phyloP scores from a whole-genome alignment of 768 basidiomycete genomes.

The Gelatoporia subvermispora region DNA sequence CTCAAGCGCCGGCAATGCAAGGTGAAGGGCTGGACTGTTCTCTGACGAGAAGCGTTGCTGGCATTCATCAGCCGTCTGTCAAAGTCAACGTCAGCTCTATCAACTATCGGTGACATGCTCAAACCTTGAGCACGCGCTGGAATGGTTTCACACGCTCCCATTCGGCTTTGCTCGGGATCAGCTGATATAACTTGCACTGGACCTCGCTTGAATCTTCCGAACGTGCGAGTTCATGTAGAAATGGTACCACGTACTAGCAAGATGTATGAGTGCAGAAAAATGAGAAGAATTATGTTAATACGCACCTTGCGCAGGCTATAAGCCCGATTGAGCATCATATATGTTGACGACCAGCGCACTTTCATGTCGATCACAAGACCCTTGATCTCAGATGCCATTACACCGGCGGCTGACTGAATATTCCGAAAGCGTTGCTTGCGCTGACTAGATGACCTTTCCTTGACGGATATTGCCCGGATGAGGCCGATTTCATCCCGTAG shows the following conservation, averaged over 20 bases:
- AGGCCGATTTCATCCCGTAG: slow-evolving; percentile 23
- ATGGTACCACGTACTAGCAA: slow-evolving; percentile 17
- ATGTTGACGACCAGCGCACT: slow-evolving; percentile 28
- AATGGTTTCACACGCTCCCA: slow-evolving; percentile 18
- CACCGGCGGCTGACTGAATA: slow-evolving; percentile 9
- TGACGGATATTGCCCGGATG: slow-evolving; percentile 21
- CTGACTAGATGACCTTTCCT: slow-evolving; percentile 25
- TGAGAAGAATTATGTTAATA: not conserved
- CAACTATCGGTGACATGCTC: not conserved
- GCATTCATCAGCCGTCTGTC: slow-evolving; percentile 24
- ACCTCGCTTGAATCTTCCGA: slow-evolving; percentile 16
- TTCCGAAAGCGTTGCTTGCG: slow-evolving; percentile 19
- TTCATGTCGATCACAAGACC: slow-evolving; percentile 25
- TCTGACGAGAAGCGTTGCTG: slow-evolving; percentile 31
- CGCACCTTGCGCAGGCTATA: slow-evolving; percentile 15
- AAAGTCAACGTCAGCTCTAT: no score
- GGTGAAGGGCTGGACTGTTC: slow-evolving; percentile 17
- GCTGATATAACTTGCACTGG: slow-evolving; percentile 10
- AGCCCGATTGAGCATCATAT: no score
- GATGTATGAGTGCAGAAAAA: not conserved
- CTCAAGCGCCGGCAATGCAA: slow-evolving; percentile 26
- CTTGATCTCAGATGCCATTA: not conserved
- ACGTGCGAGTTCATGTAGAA: slow-evolving; percentile 20
- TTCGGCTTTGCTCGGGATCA: no score
- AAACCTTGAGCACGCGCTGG: slow-evolving; percentile 16